Evolutionary conservation across 441 rosid genomes (phyloP), one percentile per base, ranked within the genome.

Genomic region (Cnidoscolus chayamansa): DNA sequence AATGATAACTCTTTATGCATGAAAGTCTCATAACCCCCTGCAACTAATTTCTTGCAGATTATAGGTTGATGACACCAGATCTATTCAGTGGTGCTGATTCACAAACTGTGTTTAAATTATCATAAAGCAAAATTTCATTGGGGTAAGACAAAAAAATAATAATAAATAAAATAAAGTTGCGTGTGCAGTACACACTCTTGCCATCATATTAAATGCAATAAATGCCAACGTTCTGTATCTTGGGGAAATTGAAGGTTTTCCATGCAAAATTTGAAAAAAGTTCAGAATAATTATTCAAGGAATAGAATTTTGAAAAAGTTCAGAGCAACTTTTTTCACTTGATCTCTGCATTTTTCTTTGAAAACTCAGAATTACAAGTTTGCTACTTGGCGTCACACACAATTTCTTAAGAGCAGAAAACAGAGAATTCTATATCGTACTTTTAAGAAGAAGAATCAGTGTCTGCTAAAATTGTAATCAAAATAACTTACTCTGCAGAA

Each of bases 401-500:
- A 30, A 25, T 30, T 25, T 60, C 50, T 69, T 59, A n/a, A 32
- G 48, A 2, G 11, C 25, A 67, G 54, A 35, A 68, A 37, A 17
- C 25, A 17, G 3, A 32, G n/a, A 2, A 65, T 25, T 53, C 25
- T 25, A 25, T 25, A 25, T n/a, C 25, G 17, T 35, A 2, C 4
- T 40, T 40, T 40, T 40, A 40, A 2, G 11, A 40, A 11, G 10
- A 20, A 25, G 15, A 2, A 54, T 55, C 9, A 35, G 15, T 10
- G 37, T 20, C 15, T 10, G 61, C 74, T 15, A 70, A 16, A 57
- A 9, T 56, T 60, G n/a, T 66, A 65, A 50, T 43, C 12, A 43
- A 72, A 74, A 70, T 30, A 65, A 82, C 96, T 88, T 81, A 94
- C 99, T 86, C 86, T 37, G 96, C 91, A 81, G 92, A 77, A 79